Evolutionary conservation across 1,139 yeast species (phyloP).

Genomic region (Yamadazyma sp.): DNA sequence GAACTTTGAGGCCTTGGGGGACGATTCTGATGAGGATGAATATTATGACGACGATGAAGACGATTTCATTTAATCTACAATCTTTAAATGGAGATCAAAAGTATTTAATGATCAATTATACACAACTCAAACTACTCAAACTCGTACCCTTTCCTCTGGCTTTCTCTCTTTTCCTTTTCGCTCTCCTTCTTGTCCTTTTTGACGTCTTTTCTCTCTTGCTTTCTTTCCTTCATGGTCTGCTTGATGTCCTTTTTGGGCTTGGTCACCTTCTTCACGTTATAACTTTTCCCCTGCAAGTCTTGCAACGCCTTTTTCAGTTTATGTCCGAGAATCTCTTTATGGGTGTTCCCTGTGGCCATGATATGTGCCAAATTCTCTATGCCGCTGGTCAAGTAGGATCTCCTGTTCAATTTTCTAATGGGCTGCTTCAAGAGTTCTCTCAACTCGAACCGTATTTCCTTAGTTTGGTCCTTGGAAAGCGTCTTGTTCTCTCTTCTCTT

Average conservation of each 20-base stretch:
- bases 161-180: neutral
- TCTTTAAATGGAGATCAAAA: too few relatives aligned
- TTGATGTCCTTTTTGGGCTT: slow-evolving; percentile 2
- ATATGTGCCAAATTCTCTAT: slow-evolving; percentile 81
- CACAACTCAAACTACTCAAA: too few relatives aligned
- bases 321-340: slow-evolving; percentile 69
- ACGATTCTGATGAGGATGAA: slow-evolving; percentile 84
- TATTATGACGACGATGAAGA: slow-evolving; percentile 77
- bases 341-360: slow-evolving; percentile 71
- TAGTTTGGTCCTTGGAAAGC: slow-evolving; percentile 50
- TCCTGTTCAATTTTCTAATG: slow-evolving; percentile 66
- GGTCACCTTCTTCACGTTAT: slow-evolving; percentile 5
- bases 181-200: neutral
- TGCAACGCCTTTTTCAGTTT: slow-evolving; percentile 69
- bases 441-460: slow-evolving; percentile 54
- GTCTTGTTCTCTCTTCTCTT: slow-evolving; percentile 58
- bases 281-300: slow-evolving; percentile 46
- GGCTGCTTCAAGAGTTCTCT: slow-evolving; percentile 55
- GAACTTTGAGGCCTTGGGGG: slow-evolving; percentile 91
- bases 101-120: neutral
- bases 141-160: too few relatives aligned
- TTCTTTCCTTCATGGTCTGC: slow-evolving; percentile 12
- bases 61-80: slow-evolving; percentile 44
- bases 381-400: slow-evolving; percentile 85
- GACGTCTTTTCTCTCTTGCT: slow-evolving; percentile 7